Evolutionary conservation across 148 eudicot genomes (phyloP).

Genomic region (Camellia sinensis): DNA sequence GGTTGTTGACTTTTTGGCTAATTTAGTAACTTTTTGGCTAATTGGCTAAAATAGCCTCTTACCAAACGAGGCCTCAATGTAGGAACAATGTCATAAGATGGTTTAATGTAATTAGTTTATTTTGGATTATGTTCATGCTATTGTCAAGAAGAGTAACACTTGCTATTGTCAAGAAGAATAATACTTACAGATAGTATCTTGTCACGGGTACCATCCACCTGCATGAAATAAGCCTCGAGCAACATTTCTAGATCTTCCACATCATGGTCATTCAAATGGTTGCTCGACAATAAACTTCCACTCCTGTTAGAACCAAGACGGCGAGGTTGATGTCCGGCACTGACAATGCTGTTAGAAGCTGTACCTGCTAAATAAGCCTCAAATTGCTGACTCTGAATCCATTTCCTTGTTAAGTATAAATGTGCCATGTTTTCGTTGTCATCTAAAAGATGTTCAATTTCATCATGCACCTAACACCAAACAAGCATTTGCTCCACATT

Average conservation of each 20-base stretch:
- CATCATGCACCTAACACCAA: slow-evolving; percentile 78
- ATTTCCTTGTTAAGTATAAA: slow-evolving; percentile 81
- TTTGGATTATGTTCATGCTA: not conserved
- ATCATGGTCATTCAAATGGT: slow-evolving; percentile 52
- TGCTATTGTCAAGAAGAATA: not conserved
- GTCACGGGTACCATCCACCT: slow-evolving; percentile 89
- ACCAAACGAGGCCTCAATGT: no score
- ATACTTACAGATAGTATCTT: slow-evolving; percentile 87
- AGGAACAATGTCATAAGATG: not conserved
- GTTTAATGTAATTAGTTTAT: not conserved
- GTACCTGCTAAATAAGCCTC: slow-evolving; percentile 52
- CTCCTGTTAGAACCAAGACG: slow-evolving; percentile 69
- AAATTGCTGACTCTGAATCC: slow-evolving; percentile 77
- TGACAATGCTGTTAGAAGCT: slow-evolving; percentile 47
- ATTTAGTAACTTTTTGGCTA: no score
- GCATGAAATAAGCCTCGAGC: slow-evolving; percentile 96
- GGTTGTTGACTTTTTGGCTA: no score
- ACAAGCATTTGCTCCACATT: not conserved
- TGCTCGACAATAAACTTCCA: slow-evolving; percentile 69
- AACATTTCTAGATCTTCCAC: slow-evolving; percentile 98
- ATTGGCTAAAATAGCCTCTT: no score
- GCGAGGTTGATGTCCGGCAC: slow-evolving; percentile 45
- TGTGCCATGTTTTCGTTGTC: slow-evolving; percentile 97
- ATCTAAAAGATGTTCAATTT: slow-evolving; percentile 96
- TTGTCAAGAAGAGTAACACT: not conserved